A percentile compares a stretch with the other conserved stretches of the same genome.
Evolutionary conservation across 2,329 filamentous ascomycete genomes (phyloP).

Genomic region (Cytospora piceicola): DNA sequence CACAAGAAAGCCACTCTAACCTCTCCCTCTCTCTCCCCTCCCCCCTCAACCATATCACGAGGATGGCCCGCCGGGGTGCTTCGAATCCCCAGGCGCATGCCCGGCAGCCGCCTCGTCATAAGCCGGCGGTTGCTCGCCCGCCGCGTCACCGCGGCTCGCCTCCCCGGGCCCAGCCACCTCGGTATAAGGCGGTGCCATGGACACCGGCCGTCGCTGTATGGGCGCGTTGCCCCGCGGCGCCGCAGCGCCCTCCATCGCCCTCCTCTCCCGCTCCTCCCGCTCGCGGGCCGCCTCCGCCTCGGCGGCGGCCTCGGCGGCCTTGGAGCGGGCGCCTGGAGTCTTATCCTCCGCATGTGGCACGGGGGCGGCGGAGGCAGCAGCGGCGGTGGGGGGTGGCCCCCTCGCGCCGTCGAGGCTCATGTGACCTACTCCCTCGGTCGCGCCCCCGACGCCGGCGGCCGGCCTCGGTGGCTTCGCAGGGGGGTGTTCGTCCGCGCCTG

Average conservation of each 20-base stretch:
- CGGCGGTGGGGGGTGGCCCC: not conserved
- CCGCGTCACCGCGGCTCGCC: conserved; percentile 9
- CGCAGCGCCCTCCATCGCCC: conserved; percentile 16
- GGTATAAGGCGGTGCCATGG: conserved; percentile 37
- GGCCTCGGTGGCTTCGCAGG: conserved; percentile 21
- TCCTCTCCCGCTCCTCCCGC: conserved; percentile 24
- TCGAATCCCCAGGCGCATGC: conserved; percentile 35
- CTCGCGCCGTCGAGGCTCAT: conserved; percentile 26
- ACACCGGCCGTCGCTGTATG: conserved; percentile 18
- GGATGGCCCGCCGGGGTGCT: conserved; percentile 19
- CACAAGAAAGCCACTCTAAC: no score
- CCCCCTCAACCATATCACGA: conserved; percentile 4
- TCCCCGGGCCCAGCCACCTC: conserved; percentile 25
- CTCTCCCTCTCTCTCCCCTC: no score
- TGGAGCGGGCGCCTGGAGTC: conserved; percentile 30
- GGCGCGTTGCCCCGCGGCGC: not conserved
- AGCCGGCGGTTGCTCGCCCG: conserved; percentile 37
- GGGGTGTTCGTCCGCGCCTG: conserved; percentile 2
- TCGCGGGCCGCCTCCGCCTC: conserved; percentile 28
- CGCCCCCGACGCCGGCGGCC: conserved; percentile 14
- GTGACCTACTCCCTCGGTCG: conserved; percentile 23
- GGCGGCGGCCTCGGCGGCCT: conserved; percentile 36
- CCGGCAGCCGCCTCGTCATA: conserved; percentile 35
- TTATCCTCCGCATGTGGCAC: conserved; percentile 5
- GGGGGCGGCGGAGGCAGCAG: not conserved